phyloP scores from a whole-genome alignment of 1,284 basidiomycete genomes.

The Inonotus hispidus region DNA sequence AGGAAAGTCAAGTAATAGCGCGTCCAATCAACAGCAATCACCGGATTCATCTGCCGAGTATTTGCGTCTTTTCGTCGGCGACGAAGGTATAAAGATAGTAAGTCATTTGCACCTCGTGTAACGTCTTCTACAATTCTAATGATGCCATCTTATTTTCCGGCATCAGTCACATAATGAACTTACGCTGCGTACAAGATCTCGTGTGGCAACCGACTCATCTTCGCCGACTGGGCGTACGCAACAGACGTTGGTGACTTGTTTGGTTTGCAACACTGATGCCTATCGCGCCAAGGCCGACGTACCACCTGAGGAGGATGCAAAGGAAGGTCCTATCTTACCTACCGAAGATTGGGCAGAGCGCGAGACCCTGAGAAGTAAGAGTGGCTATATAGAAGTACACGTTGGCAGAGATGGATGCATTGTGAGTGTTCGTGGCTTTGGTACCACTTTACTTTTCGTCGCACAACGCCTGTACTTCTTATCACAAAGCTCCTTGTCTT shows the following conservation, averaged over 20 bases:
- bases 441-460: background rate
- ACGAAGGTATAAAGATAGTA: constrained; percentile 64
- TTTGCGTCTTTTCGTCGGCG: constrained; percentile 53
- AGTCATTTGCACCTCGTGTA: constrained; percentile 24
- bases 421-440: constrained; percentile 43
- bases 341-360: constrained; percentile 71
- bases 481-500: background rate
- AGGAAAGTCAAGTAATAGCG: background rate
- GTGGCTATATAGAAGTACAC: constrained; percentile 70
- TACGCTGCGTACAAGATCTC: constrained; percentile 58
- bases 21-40: constrained; percentile 6
- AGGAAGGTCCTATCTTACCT: constrained; percentile 62
- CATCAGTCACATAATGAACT: constrained; percentile 61
- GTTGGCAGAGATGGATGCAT: constrained; percentile 40
- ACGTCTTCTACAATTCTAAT: background rate
- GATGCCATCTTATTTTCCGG: background rate
- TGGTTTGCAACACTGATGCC: constrained; percentile 56
- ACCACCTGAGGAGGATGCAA: constrained; percentile 51
- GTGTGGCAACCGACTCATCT: constrained; percentile 35
- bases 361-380: constrained; percentile 59
- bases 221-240: constrained; percentile 37
- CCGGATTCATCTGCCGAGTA: constrained; percentile 36
- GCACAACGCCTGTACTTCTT: background rate
- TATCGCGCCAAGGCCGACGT: constrained; percentile 68
- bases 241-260: constrained; percentile 55